Percentiles rank a stretch among this genome's conserved stretches.
Conservation (phyloP, 2,329 filamentous ascomycete species). For the Trichothecium roseum region DNA sequence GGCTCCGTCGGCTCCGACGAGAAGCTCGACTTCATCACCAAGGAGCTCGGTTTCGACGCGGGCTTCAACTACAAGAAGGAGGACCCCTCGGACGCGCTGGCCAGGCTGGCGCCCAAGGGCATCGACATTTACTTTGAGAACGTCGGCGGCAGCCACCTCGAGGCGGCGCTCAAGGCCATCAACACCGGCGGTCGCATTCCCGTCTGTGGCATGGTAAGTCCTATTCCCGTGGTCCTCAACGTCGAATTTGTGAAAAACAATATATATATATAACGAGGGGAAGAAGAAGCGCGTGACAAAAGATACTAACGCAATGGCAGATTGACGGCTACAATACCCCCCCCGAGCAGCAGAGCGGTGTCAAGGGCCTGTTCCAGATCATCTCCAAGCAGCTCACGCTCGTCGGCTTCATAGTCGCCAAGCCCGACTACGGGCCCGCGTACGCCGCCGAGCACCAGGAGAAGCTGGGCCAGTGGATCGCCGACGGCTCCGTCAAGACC, state of each 20-base stretch:
- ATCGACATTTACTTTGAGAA: conserved; percentile 58
- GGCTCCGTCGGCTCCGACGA: conserved; percentile 71
- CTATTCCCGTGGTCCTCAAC: no score
- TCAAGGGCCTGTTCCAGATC: conserved; percentile 55
- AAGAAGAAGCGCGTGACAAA: no score
- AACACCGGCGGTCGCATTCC: conserved; percentile 58
- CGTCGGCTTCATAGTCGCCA: conserved; percentile 65
- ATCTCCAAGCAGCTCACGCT: conserved; percentile 61
- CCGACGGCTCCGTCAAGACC: conserved; percentile 64
- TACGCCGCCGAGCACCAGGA: conserved; percentile 64
- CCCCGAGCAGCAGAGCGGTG: conserved; percentile 45
- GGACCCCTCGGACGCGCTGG: conserved; percentile 54
- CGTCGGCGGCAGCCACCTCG: conserved; percentile 41
- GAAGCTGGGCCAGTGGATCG: conserved; percentile 65
- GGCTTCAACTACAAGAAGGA: conserved; percentile 39
- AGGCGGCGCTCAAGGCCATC: conserved; percentile 31
- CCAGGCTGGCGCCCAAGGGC: conserved; percentile 62
- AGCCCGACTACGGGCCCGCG: conserved; percentile 54
- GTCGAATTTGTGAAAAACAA: not conserved
- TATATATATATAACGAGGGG: not conserved
- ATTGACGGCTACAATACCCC: conserved; percentile 66
- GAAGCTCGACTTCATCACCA: conserved; percentile 58
- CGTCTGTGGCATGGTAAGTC: conserved; percentile 48
- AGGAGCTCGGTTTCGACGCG: conserved; percentile 26
- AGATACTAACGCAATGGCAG: no score